phyloP scores from a whole-genome alignment of 1,284 basidiomycete genomes.

The Moniliophthora roreri region DNA sequence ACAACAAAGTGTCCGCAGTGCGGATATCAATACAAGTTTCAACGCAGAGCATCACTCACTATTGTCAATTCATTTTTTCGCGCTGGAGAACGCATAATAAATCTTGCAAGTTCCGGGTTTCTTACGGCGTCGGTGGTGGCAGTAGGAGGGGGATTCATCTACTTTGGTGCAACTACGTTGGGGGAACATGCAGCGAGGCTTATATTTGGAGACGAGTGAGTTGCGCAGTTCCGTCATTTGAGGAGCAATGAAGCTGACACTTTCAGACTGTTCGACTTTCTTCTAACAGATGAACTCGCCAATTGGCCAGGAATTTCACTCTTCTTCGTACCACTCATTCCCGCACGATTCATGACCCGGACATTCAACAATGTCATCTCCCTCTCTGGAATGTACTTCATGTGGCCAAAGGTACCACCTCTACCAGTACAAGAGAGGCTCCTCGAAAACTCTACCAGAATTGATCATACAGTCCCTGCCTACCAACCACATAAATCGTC shows the following conservation, averaged over 20 bases:
- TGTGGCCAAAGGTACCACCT: conserved; percentile 12
- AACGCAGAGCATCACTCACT: conserved; percentile 2
- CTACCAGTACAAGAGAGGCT: conserved; percentile 5
- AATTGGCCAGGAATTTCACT: conserved; percentile 8
- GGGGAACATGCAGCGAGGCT: conserved; percentile 11
- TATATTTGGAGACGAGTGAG: conserved; percentile 12
- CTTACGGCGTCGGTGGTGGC: conserved; percentile 4
- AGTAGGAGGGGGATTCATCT: background rate
- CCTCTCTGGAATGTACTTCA: conserved; percentile 10
- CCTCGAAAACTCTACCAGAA: conserved; percentile 1
- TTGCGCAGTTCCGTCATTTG: background rate
- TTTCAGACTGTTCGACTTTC: conserved; percentile 9
- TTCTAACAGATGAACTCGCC: conserved; percentile 8
- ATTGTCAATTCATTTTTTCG: conserved; percentile 7
- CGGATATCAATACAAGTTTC: conserved; percentile 8
- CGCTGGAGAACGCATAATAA: conserved; percentile 7
- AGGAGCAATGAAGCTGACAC: background rate
- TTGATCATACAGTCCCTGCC: background rate
- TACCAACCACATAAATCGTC: background rate
- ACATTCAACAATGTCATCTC: background rate
- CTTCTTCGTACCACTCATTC: conserved; percentile 3
- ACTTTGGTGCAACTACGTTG: conserved; percentile 7
- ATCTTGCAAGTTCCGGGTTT: conserved; percentile 6
- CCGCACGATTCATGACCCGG: background rate
- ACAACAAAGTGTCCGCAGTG: conserved; percentile 14